Conservation (phyloP, 2,329 filamentous ascomycete species). For the Aspergillus luchuensis region DNA sequence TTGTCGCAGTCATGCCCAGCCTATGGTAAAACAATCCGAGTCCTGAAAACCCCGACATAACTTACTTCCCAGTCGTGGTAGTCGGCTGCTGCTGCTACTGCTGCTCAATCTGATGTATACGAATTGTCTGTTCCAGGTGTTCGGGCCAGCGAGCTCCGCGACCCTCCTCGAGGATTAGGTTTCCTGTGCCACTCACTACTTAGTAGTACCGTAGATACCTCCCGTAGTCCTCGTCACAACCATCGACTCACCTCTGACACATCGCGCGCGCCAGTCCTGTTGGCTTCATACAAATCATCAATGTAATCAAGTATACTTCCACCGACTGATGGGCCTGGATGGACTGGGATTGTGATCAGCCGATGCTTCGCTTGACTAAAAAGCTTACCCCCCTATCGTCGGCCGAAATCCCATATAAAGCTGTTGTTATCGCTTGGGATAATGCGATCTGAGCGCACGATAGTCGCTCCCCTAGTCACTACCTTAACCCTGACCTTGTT, state of each 20-base stretch:
- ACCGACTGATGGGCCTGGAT: background rate
- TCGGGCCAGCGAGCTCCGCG: background rate
- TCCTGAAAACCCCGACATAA: background rate
- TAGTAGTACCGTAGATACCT: too few species aligned
- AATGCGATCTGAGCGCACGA: slow-evolving; percentile 1
- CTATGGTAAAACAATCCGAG: slow-evolving; percentile 6
- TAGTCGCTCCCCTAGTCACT: slow-evolving; percentile 4
- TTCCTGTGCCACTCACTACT: background rate
- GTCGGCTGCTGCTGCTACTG: background rate
- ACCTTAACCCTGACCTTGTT: slow-evolving; percentile 5
- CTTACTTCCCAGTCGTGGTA: too few species aligned
- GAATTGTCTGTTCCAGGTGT: background rate
- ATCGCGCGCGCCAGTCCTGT: too few species aligned
- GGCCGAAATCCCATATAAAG: background rate
- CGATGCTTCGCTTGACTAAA: background rate
- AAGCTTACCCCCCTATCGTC: background rate
- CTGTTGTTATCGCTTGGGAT: background rate
- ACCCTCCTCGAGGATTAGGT: background rate
- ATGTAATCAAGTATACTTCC: background rate
- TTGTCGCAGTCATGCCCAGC: background rate
- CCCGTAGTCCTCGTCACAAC: too few species aligned
- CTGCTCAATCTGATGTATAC: background rate
- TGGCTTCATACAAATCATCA: too few species aligned
- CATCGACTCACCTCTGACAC: too few species aligned
- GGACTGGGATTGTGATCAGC: background rate